Evolutionary conservation across 192 early-diverging fungal species (phyloP).

Genomic region (Entomortierella chlamydospora): DNA sequence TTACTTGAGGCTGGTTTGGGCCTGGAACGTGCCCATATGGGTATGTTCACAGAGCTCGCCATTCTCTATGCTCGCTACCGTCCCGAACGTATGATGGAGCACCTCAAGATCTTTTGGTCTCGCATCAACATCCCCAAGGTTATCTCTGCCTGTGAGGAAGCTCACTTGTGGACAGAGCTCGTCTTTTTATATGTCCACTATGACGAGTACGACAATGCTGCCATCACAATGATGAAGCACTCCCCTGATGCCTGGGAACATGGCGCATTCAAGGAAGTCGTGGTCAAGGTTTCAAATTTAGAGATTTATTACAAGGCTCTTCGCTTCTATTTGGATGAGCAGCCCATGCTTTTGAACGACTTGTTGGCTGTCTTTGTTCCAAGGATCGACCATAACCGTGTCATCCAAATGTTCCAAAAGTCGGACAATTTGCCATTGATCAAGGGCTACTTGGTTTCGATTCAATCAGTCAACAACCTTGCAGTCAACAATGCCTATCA

Average conservation of each 20-base stretch:
- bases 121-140: slow-evolving; percentile 99
- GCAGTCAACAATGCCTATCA: slow-evolving; percentile 96
- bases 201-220: slow-evolving; percentile 99
- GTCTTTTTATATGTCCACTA: slow-evolving; percentile 99
- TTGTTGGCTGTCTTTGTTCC: slow-evolving; percentile 90
- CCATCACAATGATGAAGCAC: slow-evolving; percentile 95
- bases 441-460: slow-evolving; percentile 94
- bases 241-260: slow-evolving; percentile 98
- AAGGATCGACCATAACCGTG: slow-evolving; percentile 95
- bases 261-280: slow-evolving; percentile 93
- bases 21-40: slow-evolving; percentile 99
- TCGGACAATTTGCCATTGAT: slow-evolving; percentile 97
- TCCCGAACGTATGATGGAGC: slow-evolving; percentile 96
- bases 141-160: slow-evolving; percentile 91
- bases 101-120: slow-evolving; percentile 95
- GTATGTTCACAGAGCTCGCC: slow-evolving; percentile 99
- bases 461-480: slow-evolving; percentile 92
- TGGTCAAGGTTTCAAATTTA: slow-evolving; percentile 96
- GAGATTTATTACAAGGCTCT: slow-evolving; percentile 99
- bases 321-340: slow-evolving; percentile 96
- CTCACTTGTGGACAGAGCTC: slow-evolving; percentile 96
- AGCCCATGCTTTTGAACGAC: slow-evolving; percentile 94
- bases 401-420: slow-evolving; percentile 97
- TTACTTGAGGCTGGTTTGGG: slow-evolving; percentile 94
- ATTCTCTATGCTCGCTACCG: slow-evolving; percentile 98